Evolutionary conservation across 805 yeast genomes (phyloP).

Genomic region (Saccharomycopsis sp.): DNA sequence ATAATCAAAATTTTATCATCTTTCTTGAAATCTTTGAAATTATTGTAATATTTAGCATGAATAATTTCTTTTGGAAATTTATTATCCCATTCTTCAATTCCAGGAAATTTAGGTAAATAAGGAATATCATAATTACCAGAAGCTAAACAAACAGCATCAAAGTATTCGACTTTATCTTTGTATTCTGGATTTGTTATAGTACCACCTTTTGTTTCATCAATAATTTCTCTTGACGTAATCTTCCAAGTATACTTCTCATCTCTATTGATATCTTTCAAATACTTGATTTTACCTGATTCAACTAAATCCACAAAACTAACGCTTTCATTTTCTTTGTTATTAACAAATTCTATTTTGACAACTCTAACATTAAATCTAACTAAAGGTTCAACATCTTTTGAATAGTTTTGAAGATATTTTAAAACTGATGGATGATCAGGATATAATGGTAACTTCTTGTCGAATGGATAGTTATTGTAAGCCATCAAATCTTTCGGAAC

Average conservation of each 20-base stretch:
- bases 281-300: slow-evolving; percentile 1
- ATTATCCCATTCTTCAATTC: slow-evolving; percentile 38
- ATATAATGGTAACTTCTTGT: slow-evolving; percentile 36
- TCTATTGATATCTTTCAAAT: slow-evolving; percentile 3
- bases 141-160: slow-evolving; percentile 55
- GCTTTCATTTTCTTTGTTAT: not conserved
- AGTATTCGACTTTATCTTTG: slow-evolving; percentile 24
- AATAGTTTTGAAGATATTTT: slow-evolving; percentile 48
- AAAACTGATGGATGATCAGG: slow-evolving; percentile 54
- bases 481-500: slow-evolving; percentile 59
- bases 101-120: slow-evolving; percentile 42
- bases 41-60: slow-evolving; percentile 50
- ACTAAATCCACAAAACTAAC: not conserved
- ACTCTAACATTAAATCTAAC: slow-evolving; percentile 42
- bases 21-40: slow-evolving; percentile 30
- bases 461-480: slow-evolving; percentile 43
- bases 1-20: slow-evolving; percentile 41
- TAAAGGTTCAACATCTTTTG: slow-evolving; percentile 30
- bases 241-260: slow-evolving; percentile 32
- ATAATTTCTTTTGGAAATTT: slow-evolving; percentile 36
- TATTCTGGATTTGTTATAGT: not conserved
- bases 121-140: slow-evolving; percentile 60
- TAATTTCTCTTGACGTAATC: slow-evolving; percentile 29
- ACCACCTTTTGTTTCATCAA: slow-evolving; percentile 26
- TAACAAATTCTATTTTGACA: slow-evolving; percentile 24